A percentile compares a stretch with the other conserved stretches of the same genome.
Evolutionary conservation across 768 basidiomycete species (phyloP).

Genomic region (Dentipellis sp.): DNA sequence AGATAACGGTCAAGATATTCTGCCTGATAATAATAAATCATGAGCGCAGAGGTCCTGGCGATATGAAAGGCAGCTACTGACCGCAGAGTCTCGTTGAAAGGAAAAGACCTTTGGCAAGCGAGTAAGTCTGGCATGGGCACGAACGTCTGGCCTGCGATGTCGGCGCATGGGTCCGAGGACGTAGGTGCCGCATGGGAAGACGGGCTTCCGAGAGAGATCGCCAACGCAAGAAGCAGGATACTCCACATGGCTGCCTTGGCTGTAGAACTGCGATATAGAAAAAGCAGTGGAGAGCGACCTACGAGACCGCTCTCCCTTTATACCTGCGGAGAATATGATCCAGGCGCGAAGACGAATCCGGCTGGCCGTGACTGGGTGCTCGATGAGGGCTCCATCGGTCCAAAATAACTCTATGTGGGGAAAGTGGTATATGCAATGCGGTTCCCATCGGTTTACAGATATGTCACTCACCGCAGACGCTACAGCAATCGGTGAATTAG

Average conservation of each 20-base stretch:
- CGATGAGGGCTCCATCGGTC: background rate
- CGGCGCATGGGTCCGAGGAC: constrained; percentile 23
- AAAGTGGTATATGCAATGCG: background rate
- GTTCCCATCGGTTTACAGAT: background rate
- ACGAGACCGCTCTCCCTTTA: too few relatives aligned
- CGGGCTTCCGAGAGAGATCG: too few relatives aligned
- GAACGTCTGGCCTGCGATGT: constrained; percentile 30
- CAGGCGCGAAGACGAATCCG: too few relatives aligned
- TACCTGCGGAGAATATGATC: too few relatives aligned
- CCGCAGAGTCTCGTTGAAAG: constrained; percentile 26
- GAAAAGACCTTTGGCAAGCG: constrained; percentile 29
- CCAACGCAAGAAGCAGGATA: too few relatives aligned
- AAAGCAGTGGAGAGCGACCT: too few relatives aligned
- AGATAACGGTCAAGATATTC: constrained; percentile 26
- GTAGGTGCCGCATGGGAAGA: background rate
- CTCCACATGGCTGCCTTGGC: background rate
- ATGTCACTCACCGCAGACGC: background rate
- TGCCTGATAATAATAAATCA: constrained; percentile 14
- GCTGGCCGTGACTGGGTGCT: too few relatives aligned
- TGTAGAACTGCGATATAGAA: too few relatives aligned
- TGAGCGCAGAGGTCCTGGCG: background rate
- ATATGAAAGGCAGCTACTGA: background rate
- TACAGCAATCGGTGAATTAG: background rate
- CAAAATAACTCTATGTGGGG: background rate
- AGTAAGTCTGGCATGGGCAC: constrained; percentile 44